These are phyloP conservation scores for Tylopilus sp. DNA, from an alignment of 768 basidiomycete genomes.

Conservation along the genomic window DNA sequence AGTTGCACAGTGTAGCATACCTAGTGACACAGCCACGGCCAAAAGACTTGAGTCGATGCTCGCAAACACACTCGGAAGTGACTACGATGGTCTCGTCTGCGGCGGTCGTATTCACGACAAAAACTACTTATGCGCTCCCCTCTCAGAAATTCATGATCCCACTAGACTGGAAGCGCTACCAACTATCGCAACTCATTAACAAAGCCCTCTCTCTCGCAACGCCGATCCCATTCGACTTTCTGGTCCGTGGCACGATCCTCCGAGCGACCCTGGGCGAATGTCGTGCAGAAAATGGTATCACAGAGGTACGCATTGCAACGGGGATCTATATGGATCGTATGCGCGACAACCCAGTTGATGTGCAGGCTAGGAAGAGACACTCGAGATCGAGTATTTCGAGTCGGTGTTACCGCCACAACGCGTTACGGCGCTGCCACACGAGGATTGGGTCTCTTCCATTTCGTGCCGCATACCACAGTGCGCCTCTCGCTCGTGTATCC, in stretches of 20 bases:
- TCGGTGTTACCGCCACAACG: slow-evolving; percentile 84
- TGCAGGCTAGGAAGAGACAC: slow-evolving; percentile 69
- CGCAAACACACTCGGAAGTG: too few relatives aligned
- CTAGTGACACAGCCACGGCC: background rate
- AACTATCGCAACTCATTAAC: slow-evolving; percentile 95
- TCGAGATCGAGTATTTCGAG: slow-evolving; percentile 91
- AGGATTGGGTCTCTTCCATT: slow-evolving; percentile 77
- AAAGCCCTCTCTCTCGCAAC: slow-evolving; percentile 76
- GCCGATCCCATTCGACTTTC: slow-evolving; percentile 90
- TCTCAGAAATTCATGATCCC: slow-evolving; percentile 93
- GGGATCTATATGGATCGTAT: background rate
- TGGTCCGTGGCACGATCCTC: slow-evolving; percentile 80
- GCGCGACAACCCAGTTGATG: slow-evolving; percentile 9
- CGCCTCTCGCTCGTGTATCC: background rate
- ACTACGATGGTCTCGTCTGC: slow-evolving; percentile 5
- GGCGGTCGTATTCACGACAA: slow-evolving; percentile 20
- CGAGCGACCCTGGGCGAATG: slow-evolving; percentile 69
- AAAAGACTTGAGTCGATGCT: background rate
- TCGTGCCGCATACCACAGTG: slow-evolving; percentile 26
- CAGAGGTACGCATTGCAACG: slow-evolving; percentile 47
- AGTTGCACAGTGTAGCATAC: too few relatives aligned
- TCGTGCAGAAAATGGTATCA: slow-evolving; percentile 65
- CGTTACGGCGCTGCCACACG: slow-evolving; percentile 74
- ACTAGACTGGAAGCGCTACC: slow-evolving; percentile 86
- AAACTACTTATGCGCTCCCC: slow-evolving; percentile 30